Evolutionary conservation across 768 basidiomycete genomes (phyloP), one percentile per base, ranked within the genome.

Genomic region (Xerocomus brunneocitrinus): DNA sequence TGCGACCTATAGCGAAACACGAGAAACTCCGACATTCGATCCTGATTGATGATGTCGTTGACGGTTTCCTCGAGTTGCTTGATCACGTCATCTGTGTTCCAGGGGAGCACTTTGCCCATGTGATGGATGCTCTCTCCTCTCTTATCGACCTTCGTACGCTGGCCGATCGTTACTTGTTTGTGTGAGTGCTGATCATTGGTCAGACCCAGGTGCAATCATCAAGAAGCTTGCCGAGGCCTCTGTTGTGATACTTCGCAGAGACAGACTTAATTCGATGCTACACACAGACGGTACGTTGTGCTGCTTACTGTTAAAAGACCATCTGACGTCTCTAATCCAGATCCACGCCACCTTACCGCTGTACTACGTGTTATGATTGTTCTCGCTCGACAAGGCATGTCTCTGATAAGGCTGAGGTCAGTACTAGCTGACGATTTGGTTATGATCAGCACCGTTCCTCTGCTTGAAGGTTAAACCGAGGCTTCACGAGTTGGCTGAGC

Each of bases 51-150:
- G 51, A 30, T 1, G 59, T 60, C 22, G 16, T 58, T 6, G 34
- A 58, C 13, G 19, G 47, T 40, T 60, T 60, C 47, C 32, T 58
- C 8, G 24, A 47, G n/a, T 24, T 58, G 22, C 32, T 58, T 6
- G 59, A 58, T 30, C 34, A 49, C 22, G 43, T 39, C 24, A 44
- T 55, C 9, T 12, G 27, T 9, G 16, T 16, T 30, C 57, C 53
- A 1, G 54, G 45, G 7, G 48, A 43, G 8, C 51, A 58, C 41
- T 60, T 58, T 39, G 46, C 44, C 16, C 57, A 58, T 22, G 50
- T 50, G 41, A 60, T 60, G 59, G 57, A 58, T 36, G 59, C 47
- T 36, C 59, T 60, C 40, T 52, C 40, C 16, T 55, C 48, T 22
- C 57, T 60, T 13, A 36, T 55, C 25, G 47, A 55, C 46, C 31